Conservation (phyloP, 768 basidiomycete species). For the Myochromella boudieri region DNA sequence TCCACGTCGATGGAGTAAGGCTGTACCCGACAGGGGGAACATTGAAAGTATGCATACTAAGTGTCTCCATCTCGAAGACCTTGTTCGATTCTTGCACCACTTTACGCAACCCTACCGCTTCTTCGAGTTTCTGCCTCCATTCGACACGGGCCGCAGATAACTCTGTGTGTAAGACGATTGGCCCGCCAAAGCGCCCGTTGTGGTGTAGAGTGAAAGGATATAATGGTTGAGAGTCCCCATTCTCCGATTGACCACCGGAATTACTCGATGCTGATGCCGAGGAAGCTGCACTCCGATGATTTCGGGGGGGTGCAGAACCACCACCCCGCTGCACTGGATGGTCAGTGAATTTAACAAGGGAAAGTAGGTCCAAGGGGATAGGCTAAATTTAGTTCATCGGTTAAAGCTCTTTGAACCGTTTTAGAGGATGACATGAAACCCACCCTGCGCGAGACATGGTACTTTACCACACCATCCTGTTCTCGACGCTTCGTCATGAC, state of each 20-base stretch:
- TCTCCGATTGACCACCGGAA: constrained; percentile 38
- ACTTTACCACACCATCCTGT: constrained; percentile 71
- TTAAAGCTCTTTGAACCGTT: neutral
- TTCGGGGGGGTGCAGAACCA: constrained; percentile 55
- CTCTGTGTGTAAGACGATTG: constrained; percentile 84
- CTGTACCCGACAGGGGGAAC: constrained; percentile 59
- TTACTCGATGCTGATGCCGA: constrained; percentile 18
- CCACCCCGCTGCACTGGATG: constrained; percentile 66
- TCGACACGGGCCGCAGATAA: constrained; percentile 66
- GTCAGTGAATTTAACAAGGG: constrained; percentile 80
- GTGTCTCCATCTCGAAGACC: constrained; percentile 91
- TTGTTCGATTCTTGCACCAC: constrained; percentile 92
- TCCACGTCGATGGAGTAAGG: constrained; percentile 55
- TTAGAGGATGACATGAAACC: constrained; percentile 21
- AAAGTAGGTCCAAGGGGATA: constrained; percentile 87
- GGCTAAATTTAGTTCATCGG: constrained; percentile 60
- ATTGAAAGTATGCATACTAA: constrained; percentile 86
- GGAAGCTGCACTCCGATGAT: constrained; percentile 47
- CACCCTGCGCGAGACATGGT: constrained; percentile 76
- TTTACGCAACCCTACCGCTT: constrained; percentile 81
- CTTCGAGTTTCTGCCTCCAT: constrained; percentile 91
- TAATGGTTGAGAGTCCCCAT: constrained; percentile 64
- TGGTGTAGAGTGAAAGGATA: constrained; percentile 89
- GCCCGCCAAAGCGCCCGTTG: constrained; percentile 81
- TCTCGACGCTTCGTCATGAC: constrained; percentile 83